Evolutionary conservation across 2,329 filamentous ascomycete genomes (phyloP).

Genomic region (Leptosphaerulina australis): DNA sequence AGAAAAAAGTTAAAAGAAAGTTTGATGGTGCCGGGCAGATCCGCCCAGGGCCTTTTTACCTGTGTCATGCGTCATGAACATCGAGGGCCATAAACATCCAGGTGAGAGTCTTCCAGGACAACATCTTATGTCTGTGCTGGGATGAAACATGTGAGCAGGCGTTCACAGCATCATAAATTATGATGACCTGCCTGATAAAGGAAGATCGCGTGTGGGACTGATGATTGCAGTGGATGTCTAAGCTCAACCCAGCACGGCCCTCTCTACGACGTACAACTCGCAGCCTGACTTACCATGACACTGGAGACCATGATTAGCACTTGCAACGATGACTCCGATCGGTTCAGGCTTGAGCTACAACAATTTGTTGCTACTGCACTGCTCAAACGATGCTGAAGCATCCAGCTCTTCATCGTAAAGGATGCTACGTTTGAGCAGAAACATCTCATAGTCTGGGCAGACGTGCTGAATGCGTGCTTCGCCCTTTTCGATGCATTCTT

Average conservation of each 20-base stretch:
- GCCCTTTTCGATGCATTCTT: constrained; percentile 46
- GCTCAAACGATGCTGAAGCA: constrained; percentile 33
- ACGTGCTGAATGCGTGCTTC: constrained; percentile 44
- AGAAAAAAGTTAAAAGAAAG: not conserved
- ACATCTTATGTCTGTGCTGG: constrained; percentile 1
- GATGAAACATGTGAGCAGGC: not conserved
- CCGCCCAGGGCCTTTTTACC: constrained; percentile 4
- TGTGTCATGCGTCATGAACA: not conserved
- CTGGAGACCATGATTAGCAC: constrained; percentile 28
- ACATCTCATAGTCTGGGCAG: constrained; percentile 48
- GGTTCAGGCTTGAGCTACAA: constrained; percentile 29
- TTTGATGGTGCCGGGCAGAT: constrained; percentile 13
- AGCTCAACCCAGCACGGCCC: not conserved
- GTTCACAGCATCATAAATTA: not conserved
- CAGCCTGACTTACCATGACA: constrained; percentile 39
- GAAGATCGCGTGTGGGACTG: constrained; percentile 6
- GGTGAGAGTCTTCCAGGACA: too few relatives aligned
- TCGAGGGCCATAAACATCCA: too few relatives aligned
- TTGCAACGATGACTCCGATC: constrained; percentile 25
- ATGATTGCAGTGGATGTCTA: constrained; percentile 11
- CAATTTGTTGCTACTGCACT: constrained; percentile 27
- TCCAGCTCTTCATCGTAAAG: constrained; percentile 43
- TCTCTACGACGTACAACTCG: constrained; percentile 39
- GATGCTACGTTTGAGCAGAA: constrained; percentile 48
- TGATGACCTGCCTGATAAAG: constrained; percentile 12